Evolutionary conservation across 2,329 filamentous ascomycete genomes (phyloP).

Genomic region (Trichoderma lentiforme): DNA sequence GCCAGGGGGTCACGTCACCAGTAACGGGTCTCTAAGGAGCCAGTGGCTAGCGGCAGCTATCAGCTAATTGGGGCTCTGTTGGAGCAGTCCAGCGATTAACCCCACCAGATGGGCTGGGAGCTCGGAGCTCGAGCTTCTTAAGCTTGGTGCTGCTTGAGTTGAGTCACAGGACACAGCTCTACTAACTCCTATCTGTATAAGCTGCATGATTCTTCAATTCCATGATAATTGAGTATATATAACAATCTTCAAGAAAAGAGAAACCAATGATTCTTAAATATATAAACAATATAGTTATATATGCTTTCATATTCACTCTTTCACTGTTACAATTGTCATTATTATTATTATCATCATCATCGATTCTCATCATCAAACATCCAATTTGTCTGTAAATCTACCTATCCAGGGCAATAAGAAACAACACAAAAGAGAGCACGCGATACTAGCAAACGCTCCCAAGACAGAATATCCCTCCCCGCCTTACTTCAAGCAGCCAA

Average conservation of each 20-base stretch:
- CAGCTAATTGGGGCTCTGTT: background rate
- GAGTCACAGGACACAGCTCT: background rate
- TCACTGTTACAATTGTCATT: background rate
- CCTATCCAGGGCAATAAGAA: background rate
- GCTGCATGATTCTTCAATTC: background rate
- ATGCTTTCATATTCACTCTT: background rate
- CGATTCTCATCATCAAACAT: background rate
- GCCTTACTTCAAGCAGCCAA: background rate
- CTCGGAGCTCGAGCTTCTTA: background rate
- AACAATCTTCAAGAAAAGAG: background rate
- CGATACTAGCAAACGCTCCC: background rate
- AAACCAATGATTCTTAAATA: background rate
- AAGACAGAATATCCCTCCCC: background rate
- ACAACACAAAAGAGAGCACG: background rate
- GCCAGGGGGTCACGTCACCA: conserved; percentile 15
- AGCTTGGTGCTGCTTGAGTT: background rate
- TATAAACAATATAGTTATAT: background rate
- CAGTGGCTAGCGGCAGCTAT: background rate
- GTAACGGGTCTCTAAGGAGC: conserved; percentile 1
- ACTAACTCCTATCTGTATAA: no score
- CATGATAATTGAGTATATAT: background rate
- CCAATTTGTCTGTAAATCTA: conserved; percentile 7
- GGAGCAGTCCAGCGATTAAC: background rate
- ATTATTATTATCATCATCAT: background rate
- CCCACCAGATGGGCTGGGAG: background rate